Percentiles rank a stretch among this genome's conserved stretches.
These are phyloP conservation scores for Kalanchoe fedtschenkoi DNA, from an alignment of 164 flowering plant species.

Conservation along the genomic window DNA sequence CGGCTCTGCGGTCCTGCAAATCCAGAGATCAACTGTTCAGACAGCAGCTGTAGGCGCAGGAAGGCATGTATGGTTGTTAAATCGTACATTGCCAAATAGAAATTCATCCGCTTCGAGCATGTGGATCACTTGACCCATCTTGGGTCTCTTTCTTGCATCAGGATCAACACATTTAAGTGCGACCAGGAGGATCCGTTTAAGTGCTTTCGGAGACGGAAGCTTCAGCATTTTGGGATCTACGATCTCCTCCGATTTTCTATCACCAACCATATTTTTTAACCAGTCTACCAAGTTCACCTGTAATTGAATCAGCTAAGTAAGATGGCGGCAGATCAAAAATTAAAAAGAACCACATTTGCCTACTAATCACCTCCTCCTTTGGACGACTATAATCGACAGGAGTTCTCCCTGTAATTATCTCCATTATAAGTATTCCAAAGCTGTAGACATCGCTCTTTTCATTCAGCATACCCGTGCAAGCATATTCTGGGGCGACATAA, in stretches of 20 bases:
- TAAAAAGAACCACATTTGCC: not conserved
- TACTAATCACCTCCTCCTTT: conserved; percentile 59
- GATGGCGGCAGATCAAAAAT: not conserved
- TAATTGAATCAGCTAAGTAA: conserved; percentile 4
- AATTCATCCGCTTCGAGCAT: conserved; percentile 93
- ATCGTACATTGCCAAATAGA: conserved; percentile 16
- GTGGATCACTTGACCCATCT: conserved; percentile 95
- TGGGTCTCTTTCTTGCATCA: conserved; percentile 90
- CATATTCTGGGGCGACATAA: conserved; percentile 97
- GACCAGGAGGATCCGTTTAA: conserved; percentile 69
- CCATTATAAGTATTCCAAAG: conserved; percentile 93
- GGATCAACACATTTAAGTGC: conserved; percentile 91
- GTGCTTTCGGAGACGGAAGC: conserved; percentile 71
- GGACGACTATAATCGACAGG: conserved; percentile 85
- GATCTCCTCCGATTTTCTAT: conserved; percentile 62
- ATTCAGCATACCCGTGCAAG: conserved; percentile 94
- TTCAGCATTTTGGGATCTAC: conserved; percentile 85
- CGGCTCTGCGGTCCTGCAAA: not conserved
- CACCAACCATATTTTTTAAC: conserved; percentile 76
- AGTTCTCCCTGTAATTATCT: conserved; percentile 74
- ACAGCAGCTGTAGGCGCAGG: not conserved
- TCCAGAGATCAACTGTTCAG: not conserved
- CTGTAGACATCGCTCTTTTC: conserved; percentile 92
- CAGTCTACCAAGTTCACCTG: conserved; percentile 93
- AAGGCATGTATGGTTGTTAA: too few species aligned